Conservation (phyloP, 148 eudicot species). For the Vaccinium myrtillus region DNA sequence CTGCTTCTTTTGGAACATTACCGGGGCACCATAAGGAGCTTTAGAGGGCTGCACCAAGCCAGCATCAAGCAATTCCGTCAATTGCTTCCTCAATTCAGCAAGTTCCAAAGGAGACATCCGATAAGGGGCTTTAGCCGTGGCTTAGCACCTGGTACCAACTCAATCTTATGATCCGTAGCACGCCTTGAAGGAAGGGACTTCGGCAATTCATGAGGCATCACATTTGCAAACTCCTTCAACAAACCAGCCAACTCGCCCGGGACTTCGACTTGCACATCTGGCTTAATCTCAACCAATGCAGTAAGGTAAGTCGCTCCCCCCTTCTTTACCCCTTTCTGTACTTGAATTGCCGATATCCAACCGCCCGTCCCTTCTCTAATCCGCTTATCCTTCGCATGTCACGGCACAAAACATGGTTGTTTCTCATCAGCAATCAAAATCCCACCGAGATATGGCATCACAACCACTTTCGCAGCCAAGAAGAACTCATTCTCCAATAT, state of each 20-base stretch:
- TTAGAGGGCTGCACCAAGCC: too few species aligned
- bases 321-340: not conserved
- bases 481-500: constrained; percentile 1
- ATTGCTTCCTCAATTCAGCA: not conserved
- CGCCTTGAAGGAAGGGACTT: not conserved
- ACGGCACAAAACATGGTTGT: not conserved
- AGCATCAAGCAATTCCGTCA: too few species aligned
- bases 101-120: not conserved
- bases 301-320: not conserved
- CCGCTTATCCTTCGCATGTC: not conserved
- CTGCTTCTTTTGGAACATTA: too few species aligned
- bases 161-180: not conserved
- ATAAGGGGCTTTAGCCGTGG: not conserved
- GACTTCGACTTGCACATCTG: not conserved
- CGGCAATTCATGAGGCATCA: not conserved
- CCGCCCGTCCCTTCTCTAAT: too few species aligned
- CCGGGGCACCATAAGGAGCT: too few species aligned
- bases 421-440: not conserved
- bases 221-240: not conserved
- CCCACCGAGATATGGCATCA: not conserved
- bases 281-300: not conserved
- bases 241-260: not conserved
- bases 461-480: not conserved
- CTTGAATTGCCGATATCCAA: not conserved
- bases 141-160: not conserved